These are phyloP conservation scores for Prillingera fragicola DNA, from an alignment of 1,284 basidiomycete genomes.

Conservation along the genomic window DNA sequence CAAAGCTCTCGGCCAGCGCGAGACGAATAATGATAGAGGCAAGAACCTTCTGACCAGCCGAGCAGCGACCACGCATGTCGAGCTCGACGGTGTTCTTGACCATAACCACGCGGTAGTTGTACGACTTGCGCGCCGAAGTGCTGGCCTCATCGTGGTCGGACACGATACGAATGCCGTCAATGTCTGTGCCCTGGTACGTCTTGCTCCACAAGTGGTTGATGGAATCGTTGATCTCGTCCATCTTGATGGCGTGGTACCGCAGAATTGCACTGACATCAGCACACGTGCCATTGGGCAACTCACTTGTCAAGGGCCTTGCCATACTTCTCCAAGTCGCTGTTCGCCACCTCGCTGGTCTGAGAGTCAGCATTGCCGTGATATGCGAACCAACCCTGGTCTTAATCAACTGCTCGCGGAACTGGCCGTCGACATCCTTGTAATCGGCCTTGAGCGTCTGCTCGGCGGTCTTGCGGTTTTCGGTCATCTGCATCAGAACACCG, in stretches of 20 bases:
- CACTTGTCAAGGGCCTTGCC: conserved; percentile 91
- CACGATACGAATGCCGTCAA: conserved; percentile 92
- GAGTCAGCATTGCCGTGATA: conserved; percentile 4
- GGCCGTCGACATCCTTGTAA: conserved; percentile 78
- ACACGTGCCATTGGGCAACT: conserved; percentile 27
- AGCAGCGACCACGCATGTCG: conserved; percentile 98
- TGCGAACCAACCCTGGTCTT: conserved; percentile 71
- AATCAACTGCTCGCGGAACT: conserved; percentile 84
- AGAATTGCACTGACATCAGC: conserved; percentile 75
- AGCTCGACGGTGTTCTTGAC: conserved; percentile 97
- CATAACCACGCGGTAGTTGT: conserved; percentile 99
- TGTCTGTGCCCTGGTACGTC: conserved; percentile 99
- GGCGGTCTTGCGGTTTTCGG: conserved; percentile 61
- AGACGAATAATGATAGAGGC: conserved; percentile 98
- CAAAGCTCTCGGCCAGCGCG: conserved; percentile 96
- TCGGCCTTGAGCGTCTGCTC: conserved; percentile 70
- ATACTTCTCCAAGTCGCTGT: conserved; percentile 93
- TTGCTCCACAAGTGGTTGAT: conserved; percentile 97
- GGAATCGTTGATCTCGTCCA: conserved; percentile 98
- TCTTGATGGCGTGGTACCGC: conserved; percentile 97
- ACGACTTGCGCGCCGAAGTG: conserved; percentile 74
- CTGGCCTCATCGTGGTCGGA: conserved; percentile 79
- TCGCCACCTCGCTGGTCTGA: conserved; percentile 89
- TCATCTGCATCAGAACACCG: conserved; percentile 74
- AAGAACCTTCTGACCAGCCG: conserved; percentile 96